Percentiles rank a stretch among this genome's conserved stretches.
Conservation (phyloP, 176 grass and related monocot genomes). For the Pharus latifolius region DNA sequence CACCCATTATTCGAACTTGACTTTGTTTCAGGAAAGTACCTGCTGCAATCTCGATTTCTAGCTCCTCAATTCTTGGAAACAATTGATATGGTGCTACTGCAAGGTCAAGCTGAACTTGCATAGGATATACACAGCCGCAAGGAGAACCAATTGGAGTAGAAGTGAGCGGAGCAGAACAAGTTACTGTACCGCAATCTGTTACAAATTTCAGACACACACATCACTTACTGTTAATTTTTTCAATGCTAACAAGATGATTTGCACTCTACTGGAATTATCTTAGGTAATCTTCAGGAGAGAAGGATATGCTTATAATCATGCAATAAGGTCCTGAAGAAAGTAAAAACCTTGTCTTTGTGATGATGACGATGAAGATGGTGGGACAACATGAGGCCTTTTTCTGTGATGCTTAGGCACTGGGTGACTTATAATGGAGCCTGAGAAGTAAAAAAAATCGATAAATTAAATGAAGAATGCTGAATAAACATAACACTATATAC, state of each 20-base stretch:
- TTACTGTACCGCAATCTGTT: conserved; percentile 50
- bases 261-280: neutral
- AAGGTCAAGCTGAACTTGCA: conserved; percentile 67
- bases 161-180: conserved; percentile 61
- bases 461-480: neutral
- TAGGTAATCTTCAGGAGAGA: neutral
- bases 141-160: conserved; percentile 80
- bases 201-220: neutral
- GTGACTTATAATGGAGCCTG: conserved; percentile 19
- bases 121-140: conserved; percentile 74
- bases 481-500: neutral
- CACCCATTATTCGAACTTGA: conserved; percentile 81
- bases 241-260: conserved; percentile 1
- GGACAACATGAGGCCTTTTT: conserved; percentile 17
- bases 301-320: neutral
- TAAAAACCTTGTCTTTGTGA: conserved; percentile 45
- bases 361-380: conserved; percentile 29
- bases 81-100: conserved; percentile 56
- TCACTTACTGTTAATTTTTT: neutral
- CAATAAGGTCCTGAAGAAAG: neutral
- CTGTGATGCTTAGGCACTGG: conserved; percentile 37
- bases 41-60: conserved; percentile 63
- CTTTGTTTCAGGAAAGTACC: conserved; percentile 71
- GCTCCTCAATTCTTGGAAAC: conserved; percentile 60
- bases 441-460: neutral